Base-by-base conservation (phyloP, 768 basidiomycete genomes). In the Neoboletus magnificus region DNA sequence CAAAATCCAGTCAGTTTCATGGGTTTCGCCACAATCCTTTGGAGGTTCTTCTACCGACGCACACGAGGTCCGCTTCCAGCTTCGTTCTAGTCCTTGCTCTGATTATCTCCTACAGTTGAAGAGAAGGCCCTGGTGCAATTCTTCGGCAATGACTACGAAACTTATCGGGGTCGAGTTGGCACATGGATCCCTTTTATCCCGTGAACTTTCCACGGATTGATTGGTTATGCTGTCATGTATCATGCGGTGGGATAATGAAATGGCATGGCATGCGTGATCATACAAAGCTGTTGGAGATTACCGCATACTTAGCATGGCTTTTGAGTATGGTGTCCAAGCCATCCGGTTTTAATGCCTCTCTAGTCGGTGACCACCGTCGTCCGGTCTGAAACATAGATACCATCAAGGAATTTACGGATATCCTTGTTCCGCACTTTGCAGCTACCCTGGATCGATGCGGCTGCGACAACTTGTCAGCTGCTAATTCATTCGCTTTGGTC, bases 341-440 rank as follows among this genome's bases (percentile, higher is more conserved):
- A 50, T 57, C 46, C 48, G 42, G 48, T 40, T 40, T 45, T 48
- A 44, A 51, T 25, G 36, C 41, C 52, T 15, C 49, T 55, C 68
- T 69, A 81, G 50, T 83, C 74, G 25, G 82, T 83, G 55, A 71
- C 58, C 47, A 76, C 64, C 15, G 86, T 86, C 56, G 83, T 82
- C 77, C 83, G 87, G 67, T 89, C 87, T 36, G 92, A 93, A 58
- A 93, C 91, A 66, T 93, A 93, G 77, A 94, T 84, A 73, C 92
- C 90, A 71, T 95, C 92, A 73, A 97, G 80, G 82, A 98, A 97
- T 82, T 98, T 97, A 68, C 96, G 93, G 77, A 98, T 98, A 82
- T 96, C 96, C 82, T 99, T 99, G 88, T 98, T 97, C 75, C 93
- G 89, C 69, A 99, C 97, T 64, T 88, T 85, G 80, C 93, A 97